Evolutionary conservation across 257 asterid genomes (phyloP), one percentile per base, ranked within the genome.

Genomic region (Forsythia suspensa): DNA sequence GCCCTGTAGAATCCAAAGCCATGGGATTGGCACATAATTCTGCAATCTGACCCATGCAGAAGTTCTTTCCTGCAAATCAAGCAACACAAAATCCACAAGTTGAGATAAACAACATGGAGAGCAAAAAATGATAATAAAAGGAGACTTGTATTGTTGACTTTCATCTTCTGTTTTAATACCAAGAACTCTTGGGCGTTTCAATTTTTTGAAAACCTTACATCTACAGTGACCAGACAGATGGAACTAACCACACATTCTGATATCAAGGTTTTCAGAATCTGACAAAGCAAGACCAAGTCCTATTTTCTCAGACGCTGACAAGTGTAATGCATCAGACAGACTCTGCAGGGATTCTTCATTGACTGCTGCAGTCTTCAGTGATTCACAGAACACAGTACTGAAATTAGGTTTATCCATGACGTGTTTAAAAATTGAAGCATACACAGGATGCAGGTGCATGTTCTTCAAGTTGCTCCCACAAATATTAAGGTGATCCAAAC

Each of bases 271-370:
- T 76, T 96, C 97, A 37, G 99, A 90, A 79, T 86, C 89, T 8
- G 95, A 92, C 84, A 96, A 78, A 39, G 97, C 97, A 84, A 96
- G 97, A 73, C 99, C 97, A 84, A 91, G 74, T 63, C 91, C 93
- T 78, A 96, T 85, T 82, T 87, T 96, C 86, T 96, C 98, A 74
- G 93, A 79, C 52, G 76, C 80, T 7, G 91, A 86, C 87, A 96
- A 82, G 24, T 77, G 85, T 75, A 96, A 81, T 41, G 89, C 94
- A 80, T 76, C 85, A 78, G 90, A 91, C n/a, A 96, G 85, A 84
- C 86, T 83, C 80, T 87, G 93, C 81, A 96, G 85, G 71, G 89
- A 87, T 76, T 89, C 99, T 80, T 91, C 98, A 77, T 69, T 85
- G 82, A 92, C 70, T 41, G 89, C 77, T 66, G 78, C 74, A 79